These are phyloP conservation scores for Mycena haematopus DNA, from an alignment of 768 basidiomycete genomes.

Conservation along the genomic window DNA sequence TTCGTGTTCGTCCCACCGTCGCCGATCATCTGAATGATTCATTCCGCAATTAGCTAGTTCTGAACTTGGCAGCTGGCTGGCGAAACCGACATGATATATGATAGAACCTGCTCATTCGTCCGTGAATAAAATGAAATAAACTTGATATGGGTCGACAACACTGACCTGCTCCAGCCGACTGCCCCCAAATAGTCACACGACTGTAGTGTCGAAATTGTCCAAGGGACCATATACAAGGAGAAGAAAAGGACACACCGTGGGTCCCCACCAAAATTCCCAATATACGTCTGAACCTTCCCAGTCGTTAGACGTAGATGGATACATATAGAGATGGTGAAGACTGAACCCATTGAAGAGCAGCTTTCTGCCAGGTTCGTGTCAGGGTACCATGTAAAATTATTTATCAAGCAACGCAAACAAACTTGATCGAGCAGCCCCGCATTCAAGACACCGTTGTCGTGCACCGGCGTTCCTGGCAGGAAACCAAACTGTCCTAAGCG, in stretches of 20 bases:
- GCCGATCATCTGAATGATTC: conserved; percentile 42
- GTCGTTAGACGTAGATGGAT: no score
- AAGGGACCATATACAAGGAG: not conserved
- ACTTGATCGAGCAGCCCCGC: conserved; percentile 51
- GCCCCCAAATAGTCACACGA: conserved; percentile 49
- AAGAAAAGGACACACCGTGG: conserved; percentile 32
- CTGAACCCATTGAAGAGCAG: conserved; percentile 47
- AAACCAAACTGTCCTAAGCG: conserved; percentile 40
- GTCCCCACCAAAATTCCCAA: conserved; percentile 46
- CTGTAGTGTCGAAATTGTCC: conserved; percentile 35
- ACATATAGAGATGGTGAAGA: conserved; percentile 31
- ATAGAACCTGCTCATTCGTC: conserved; percentile 42
- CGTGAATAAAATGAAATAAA: not conserved
- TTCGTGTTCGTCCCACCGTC: conserved; percentile 44
- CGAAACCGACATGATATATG: conserved; percentile 44
- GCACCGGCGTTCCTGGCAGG: conserved; percentile 36
- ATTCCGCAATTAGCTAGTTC: not conserved
- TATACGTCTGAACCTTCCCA: conserved; percentile 38
- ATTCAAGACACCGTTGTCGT: conserved; percentile 43
- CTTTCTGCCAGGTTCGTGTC: conserved; percentile 33
- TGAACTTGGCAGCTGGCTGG: not conserved
- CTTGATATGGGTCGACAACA: not conserved
- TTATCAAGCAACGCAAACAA: not conserved
- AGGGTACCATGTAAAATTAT: not conserved
- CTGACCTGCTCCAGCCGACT: conserved; percentile 43